A percentile compares a stretch with the other conserved stretches of the same genome.
Conservation (phyloP, 768 basidiomycete species). For the Russula olivacea region DNA sequence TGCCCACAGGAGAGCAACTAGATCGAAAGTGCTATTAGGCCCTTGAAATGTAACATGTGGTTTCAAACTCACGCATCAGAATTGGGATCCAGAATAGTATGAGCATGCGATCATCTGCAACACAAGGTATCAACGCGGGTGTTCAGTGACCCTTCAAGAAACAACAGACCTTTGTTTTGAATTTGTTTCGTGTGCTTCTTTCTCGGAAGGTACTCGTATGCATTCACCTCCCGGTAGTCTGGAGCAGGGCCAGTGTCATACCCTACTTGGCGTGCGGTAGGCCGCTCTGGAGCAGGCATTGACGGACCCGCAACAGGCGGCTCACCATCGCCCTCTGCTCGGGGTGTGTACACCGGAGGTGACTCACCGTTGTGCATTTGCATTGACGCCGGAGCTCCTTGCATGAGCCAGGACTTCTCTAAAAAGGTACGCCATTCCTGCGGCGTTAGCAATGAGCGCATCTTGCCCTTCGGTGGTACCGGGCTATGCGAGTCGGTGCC, state of each 20-base stretch:
- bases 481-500: constrained; percentile 11
- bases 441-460: constrained; percentile 28
- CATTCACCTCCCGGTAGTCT: constrained; percentile 57
- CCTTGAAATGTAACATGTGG: not conserved
- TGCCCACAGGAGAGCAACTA: constrained; percentile 35
- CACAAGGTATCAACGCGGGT: not conserved
- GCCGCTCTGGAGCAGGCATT: constrained; percentile 33
- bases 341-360: constrained; percentile 70
- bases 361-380: constrained; percentile 43
- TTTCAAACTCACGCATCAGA: constrained; percentile 54
- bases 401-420: constrained; percentile 65
- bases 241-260: constrained; percentile 45
- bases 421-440: constrained; percentile 65
- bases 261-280: constrained; percentile 34
- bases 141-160: not conserved
- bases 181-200: constrained; percentile 40
- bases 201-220: constrained; percentile 57
- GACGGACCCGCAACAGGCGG: constrained; percentile 16
- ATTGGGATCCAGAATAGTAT: constrained; percentile 84
- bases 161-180: constrained; percentile 62
- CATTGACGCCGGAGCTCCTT: constrained; percentile 38
- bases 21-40: not conserved
- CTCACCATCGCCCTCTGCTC: constrained; percentile 32
- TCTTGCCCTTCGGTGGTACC: constrained; percentile 32
- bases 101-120: constrained; percentile 77